These are phyloP conservation scores for Monilinia fructigena DNA, from an alignment of 2,329 filamentous ascomycete genomes.

Conservation along the genomic window DNA sequence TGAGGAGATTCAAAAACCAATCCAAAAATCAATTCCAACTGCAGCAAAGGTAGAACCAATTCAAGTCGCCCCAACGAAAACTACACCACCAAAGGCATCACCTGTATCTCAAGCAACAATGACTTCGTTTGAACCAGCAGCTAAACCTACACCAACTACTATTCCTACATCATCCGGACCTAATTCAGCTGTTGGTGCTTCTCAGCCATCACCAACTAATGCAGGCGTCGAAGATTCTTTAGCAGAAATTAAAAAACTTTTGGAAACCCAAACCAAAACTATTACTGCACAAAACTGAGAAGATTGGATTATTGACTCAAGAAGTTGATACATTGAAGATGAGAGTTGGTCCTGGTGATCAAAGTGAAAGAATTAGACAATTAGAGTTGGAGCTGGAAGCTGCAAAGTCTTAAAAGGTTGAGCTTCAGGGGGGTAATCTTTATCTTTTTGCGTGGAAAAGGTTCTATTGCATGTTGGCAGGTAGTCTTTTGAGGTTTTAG, in stretches of 20 bases:
- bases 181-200: constrained; percentile 36
- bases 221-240: constrained; percentile 63
- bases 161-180: constrained; percentile 44
- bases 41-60: constrained; percentile 45
- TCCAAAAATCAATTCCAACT: constrained; percentile 53
- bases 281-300: constrained; percentile 73
- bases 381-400: constrained; percentile 66
- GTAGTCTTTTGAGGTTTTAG: constrained; percentile 10
- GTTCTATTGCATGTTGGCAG: background rate
- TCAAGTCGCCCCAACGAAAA: constrained; percentile 44
- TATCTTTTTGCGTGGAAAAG: background rate
- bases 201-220: constrained; percentile 37
- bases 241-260: constrained; percentile 71
- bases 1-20: constrained; percentile 77
- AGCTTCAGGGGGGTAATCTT: background rate
- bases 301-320: constrained; percentile 66
- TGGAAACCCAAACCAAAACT: constrained; percentile 74
- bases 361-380: constrained; percentile 67
- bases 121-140: constrained; percentile 26
- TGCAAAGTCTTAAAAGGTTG: constrained; percentile 48
- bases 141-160: constrained; percentile 33
- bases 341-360: constrained; percentile 58
- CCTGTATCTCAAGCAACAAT: constrained; percentile 33
- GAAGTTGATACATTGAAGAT: constrained; percentile 82
- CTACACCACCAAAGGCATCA: constrained; percentile 38